Conservation (phyloP, 2,329 filamentous ascomycete species). For the Aspergillus glaucus region DNA sequence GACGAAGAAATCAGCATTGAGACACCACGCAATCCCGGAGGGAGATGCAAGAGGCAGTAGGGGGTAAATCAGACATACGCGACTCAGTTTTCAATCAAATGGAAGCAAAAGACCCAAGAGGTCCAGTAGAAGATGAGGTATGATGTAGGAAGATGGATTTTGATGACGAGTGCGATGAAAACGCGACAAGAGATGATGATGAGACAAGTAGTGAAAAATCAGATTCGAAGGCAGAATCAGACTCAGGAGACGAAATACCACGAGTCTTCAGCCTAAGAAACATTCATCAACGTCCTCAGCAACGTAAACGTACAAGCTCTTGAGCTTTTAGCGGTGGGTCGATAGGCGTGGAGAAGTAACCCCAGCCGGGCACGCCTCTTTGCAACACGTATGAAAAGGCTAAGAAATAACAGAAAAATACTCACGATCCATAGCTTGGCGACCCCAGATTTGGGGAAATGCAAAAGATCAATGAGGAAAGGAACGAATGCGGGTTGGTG, state of each 20-base stretch:
- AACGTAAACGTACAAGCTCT: constrained; percentile 15
- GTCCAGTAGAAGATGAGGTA: constrained; percentile 23
- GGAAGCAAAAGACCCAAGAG: constrained; percentile 18
- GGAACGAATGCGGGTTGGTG: constrained; percentile 20
- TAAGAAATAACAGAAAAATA: constrained; percentile 33
- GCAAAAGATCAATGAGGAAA: constrained; percentile 28
- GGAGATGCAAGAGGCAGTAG: constrained; percentile 14
- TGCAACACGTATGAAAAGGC: constrained; percentile 19
- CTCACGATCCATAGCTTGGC: constrained; percentile 56
- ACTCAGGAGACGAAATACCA: constrained; percentile 12
- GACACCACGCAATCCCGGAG: constrained; percentile 18
- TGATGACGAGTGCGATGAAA: constrained; percentile 34
- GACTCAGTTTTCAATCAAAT: constrained; percentile 23
- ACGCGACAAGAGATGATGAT: constrained; percentile 20
- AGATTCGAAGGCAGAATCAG: constrained; percentile 17
- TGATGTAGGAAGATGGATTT: constrained; percentile 32
- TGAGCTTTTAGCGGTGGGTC: constrained; percentile 31
- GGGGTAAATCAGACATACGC: constrained; percentile 26
- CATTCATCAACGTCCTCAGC: constrained; percentile 12
- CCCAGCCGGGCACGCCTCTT: constrained; percentile 26
- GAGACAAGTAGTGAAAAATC: constrained; percentile 10
- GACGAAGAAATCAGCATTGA: constrained; percentile 38
- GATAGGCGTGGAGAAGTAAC: constrained; percentile 34
- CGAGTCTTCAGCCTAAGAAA: constrained; percentile 9
- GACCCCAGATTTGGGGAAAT: constrained; percentile 38